Evolutionary conservation across 139 green algal genomes (phyloP), one percentile per base, ranked within the genome.

Genomic region (Eudorina sp.): DNA sequence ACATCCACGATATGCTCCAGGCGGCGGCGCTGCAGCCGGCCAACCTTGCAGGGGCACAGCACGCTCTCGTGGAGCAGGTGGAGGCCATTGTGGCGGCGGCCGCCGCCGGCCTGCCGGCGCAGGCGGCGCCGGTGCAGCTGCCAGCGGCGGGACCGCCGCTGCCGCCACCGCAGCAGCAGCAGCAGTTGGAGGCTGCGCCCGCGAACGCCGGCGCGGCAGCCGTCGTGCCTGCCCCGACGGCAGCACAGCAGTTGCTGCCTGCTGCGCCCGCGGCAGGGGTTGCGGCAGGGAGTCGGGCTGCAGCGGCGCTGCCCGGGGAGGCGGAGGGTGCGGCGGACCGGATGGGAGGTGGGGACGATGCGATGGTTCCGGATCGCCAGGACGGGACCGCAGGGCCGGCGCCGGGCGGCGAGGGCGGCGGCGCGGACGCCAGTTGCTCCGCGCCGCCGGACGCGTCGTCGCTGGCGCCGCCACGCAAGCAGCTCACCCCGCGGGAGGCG

Each of bases 1-100:
- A 86, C 41, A 25, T 86, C 21, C 60, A 66, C 25, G 31, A 62
- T 41, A 29, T 86, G 31, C 29, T 86, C 41, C 51, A 83, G 75
- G 51, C 51, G 48, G 75, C n/a, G 53, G 75, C 38, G 7, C 11
- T 43, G 3, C 8, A 60, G 36, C 40, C 70, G 70, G 38, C 29
- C 8, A 43, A 79, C 70, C 25, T 79, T 18, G 70, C 70, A 34
- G 75, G 13, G 43, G 45, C 40, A 6, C 70, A 79, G 41, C 40
- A 83, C 31, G 46, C 25, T 9, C 31, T 78, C 40, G 3, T 53
- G 70, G 41, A 2, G 29, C 73, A 75, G 29, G 43, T 76, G 43
- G 29, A 86, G 43, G 60, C 41, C 41, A 4, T 64, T 23, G 43
- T 77, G 43, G 58, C 80, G 58, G 16, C 7, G 19, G 80, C 80